phyloP scores from a whole-genome alignment of 1,284 basidiomycete genomes.

The Ceratobasidium sp. region DNA sequence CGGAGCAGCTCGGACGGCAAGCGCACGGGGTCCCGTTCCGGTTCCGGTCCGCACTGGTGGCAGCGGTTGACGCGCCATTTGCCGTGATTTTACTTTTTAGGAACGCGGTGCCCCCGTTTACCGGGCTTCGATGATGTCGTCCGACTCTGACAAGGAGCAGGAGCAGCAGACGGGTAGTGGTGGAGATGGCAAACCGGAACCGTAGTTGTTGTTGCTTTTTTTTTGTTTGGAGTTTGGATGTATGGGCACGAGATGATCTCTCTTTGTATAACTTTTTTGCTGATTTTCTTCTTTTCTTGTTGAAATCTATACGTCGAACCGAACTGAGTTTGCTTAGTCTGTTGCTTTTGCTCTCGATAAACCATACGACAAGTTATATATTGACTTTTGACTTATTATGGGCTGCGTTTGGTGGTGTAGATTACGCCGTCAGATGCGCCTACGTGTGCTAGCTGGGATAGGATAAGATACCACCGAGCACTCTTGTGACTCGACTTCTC shows the following conservation, averaged over 20 bases:
- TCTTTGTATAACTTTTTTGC: constrained; percentile 5
- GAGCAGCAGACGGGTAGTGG: background rate
- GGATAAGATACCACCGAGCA: too few relatives aligned
- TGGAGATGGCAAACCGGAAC: background rate
- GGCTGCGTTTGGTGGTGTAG: background rate
- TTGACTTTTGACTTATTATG: background rate
- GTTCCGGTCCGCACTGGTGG: constrained; percentile 41
- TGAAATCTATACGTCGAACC: background rate
- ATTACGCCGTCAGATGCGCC: background rate
- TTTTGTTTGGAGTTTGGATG: background rate
- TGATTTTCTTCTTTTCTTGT: background rate
- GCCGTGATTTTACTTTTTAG: constrained; percentile 36
- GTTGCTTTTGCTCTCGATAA: background rate
- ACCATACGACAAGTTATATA: background rate
- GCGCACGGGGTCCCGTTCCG: constrained; percentile 23
- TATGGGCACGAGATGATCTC: background rate
- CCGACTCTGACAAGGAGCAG: background rate
- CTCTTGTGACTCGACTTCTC: too few relatives aligned
- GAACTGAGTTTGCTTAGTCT: background rate
- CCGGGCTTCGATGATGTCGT: constrained; percentile 13
- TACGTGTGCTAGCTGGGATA: background rate
- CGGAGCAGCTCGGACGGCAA: constrained; percentile 32
- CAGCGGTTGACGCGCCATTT: constrained; percentile 44
- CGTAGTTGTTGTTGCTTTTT: background rate
- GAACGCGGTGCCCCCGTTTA: constrained; percentile 26